Evolutionary conservation across 495 filamentous ascomycete species (phyloP).

Genomic region (Hypomontagnella monticulosa): DNA sequence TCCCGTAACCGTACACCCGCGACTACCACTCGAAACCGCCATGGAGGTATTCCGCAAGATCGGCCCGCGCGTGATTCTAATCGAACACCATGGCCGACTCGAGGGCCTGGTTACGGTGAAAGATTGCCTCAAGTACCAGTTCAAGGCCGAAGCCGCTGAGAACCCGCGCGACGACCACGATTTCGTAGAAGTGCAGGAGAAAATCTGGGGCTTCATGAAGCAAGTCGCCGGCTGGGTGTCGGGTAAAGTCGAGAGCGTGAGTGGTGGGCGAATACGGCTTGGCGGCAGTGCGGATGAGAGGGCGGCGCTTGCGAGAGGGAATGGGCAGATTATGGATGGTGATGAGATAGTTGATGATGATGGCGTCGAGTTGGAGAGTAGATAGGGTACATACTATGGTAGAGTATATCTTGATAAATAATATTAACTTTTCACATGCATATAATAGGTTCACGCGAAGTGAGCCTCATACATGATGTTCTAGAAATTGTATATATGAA

Average conservation of each 20-base stretch:
- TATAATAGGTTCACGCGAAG: too few species aligned
- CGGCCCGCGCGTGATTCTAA: constrained; percentile 90
- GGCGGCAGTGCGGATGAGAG: constrained; percentile 39
- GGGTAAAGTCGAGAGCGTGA: constrained; percentile 57
- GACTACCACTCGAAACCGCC: constrained; percentile 92
- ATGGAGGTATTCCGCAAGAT: constrained; percentile 99
- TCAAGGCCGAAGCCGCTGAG: constrained; percentile 93
- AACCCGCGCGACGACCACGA: constrained; percentile 67
- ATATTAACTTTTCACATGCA: too few species aligned
- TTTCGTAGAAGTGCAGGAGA: constrained; percentile 66
- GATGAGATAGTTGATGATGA: constrained; percentile 66
- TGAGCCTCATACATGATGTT: too few species aligned
- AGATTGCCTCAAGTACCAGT: constrained; percentile 97
- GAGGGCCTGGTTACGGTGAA: constrained; percentile 93
- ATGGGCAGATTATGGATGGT: constrained; percentile 67
- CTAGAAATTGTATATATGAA: too few species aligned
- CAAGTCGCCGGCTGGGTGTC: constrained; percentile 65
- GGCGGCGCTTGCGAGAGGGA: constrained; percentile 32
- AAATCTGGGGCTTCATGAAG: constrained; percentile 73
- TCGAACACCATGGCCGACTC: constrained; percentile 87
- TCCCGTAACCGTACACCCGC: constrained; percentile 89
- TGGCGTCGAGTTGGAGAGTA: constrained; percentile 69
- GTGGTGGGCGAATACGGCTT: constrained; percentile 60
- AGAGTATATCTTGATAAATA: neutral
- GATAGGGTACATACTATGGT: constrained; percentile 27